A percentile compares a stretch with the other conserved stretches of the same genome.
phyloP scores from a whole-genome alignment of 2,329 filamentous ascomycete genomes.

The Emergomyces pasteurianus region DNA sequence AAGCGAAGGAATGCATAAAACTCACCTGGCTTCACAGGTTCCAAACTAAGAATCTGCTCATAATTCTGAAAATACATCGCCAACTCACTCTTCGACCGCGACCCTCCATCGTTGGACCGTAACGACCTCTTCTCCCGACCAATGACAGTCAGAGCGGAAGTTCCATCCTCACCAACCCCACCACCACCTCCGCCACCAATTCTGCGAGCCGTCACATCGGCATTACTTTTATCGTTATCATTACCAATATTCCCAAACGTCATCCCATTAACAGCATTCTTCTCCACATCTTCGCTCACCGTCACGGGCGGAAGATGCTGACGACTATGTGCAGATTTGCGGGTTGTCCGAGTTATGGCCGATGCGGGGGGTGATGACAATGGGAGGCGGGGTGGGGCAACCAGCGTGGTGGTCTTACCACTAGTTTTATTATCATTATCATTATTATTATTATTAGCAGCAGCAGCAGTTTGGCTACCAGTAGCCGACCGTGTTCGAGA shows the following conservation, averaged over 20 bases:
- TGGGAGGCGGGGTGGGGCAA: neutral
- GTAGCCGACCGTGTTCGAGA: conserved; percentile 1
- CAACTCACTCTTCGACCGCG: conserved; percentile 80
- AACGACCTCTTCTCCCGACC: conserved; percentile 56
- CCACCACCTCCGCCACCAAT: neutral
- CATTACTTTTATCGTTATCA: neutral
- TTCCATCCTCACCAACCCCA: neutral
- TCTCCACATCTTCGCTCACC: conserved; percentile 6
- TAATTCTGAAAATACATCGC: conserved; percentile 87
- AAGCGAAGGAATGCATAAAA: neutral
- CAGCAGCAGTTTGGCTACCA: neutral
- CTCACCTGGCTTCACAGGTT: conserved; percentile 63
- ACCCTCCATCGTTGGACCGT: conserved; percentile 70
- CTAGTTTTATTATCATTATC: neutral
- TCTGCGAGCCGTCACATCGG: neutral
- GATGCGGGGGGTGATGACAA: conserved; percentile 4
- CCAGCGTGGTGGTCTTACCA: neutral
- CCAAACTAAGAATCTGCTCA: conserved; percentile 83
- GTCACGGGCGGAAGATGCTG: conserved; percentile 1
- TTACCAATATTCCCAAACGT: neutral
- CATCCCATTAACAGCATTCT: neutral
- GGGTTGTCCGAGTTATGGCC: conserved; percentile 11
- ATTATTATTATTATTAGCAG: neutral
- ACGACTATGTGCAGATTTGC: neutral
- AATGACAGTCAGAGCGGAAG: conserved; percentile 2